Base-by-base conservation (phyloP, 495 filamentous ascomycete species). In the Hyaloscypha finlandica region DNA sequence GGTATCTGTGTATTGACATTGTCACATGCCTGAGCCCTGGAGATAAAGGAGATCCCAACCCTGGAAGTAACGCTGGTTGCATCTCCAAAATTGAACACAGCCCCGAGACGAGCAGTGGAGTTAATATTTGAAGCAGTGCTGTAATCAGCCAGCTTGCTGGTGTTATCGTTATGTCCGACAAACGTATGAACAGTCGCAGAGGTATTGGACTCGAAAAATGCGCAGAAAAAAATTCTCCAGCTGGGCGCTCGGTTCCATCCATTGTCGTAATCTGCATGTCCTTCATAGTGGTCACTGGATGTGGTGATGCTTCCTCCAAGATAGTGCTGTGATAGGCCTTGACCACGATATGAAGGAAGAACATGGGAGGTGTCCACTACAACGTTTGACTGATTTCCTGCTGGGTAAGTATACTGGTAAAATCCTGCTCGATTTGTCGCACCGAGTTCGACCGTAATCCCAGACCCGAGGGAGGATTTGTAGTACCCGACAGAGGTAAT, bases 291-390 rank as follows among this genome's bases (percentile, higher is more conserved):
- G 22, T 86, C 83, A 59, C 84, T 80, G 19, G 79, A 74, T 19
- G 88, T 77, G 12, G 77, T 80, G 60, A 92, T 82, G 45, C 81
- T 82, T 0, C 89, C 89, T n/a, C 85, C 84, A 22, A 86, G 78
- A 75, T 90, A 92, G n/a, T 80, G 78, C 73, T 92, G 89, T 32
- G 85, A 82, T 56, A 87, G 78, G 0, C 86, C 86, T 61, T 83
- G 74, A 3, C 85, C 85, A 8, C 88, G 76, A 56, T 80, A 88
- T 2, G 86, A 88, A 30, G 87, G 84, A 54, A 92, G 77, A 29
- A 90, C 84, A 75, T 92, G 89, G 6, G 88, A 90, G 16, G 92
- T 84, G 75, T 92, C 89, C 22, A 92, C 83, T 19, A 92, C 75
- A 51, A 92, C 70, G 61, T 86, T 86, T 20, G 79, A 78, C 9